Conservation (phyloP, 2,329 filamentous ascomycete genomes). For the Rosellinia necatrix region DNA sequence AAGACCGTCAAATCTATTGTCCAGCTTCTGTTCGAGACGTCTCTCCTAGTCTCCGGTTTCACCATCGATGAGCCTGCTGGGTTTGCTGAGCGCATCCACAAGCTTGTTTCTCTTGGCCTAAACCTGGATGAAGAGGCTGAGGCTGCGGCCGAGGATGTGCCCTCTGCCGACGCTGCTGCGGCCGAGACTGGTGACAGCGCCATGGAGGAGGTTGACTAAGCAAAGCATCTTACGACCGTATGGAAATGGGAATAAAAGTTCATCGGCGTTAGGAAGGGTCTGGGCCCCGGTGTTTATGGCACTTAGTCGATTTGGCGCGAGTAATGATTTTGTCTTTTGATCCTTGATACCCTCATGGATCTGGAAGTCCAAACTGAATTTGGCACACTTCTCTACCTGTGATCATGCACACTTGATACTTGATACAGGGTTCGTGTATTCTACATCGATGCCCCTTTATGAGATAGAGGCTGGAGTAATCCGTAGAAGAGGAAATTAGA, state of each 20-base stretch:
- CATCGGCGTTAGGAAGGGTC: slow-evolving; percentile 48
- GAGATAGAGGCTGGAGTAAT: slow-evolving; percentile 40
- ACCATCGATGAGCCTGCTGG: slow-evolving; percentile 98
- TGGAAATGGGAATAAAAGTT: slow-evolving; percentile 47
- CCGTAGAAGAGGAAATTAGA: slow-evolving; percentile 37
- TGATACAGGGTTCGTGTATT: slow-evolving; percentile 39
- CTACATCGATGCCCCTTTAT: slow-evolving; percentile 39
- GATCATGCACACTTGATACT: slow-evolving; percentile 20
- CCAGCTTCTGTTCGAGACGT: slow-evolving; percentile 98
- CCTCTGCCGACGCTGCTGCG: slow-evolving; percentile 62
- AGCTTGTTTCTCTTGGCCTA: slow-evolving; percentile 95
- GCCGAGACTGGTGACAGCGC: slow-evolving; percentile 81
- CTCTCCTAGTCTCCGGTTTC: slow-evolving; percentile 97
- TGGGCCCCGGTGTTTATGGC: slow-evolving; percentile 43
- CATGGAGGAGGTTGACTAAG: slow-evolving; percentile 99
- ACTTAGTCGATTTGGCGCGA: slow-evolving; percentile 36
- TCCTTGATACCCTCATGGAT: slow-evolving; percentile 40
- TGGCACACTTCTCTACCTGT: slow-evolving; percentile 26
- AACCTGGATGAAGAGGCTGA: slow-evolving; percentile 95
- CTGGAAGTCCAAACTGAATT: slow-evolving; percentile 20
- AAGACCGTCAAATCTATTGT: slow-evolving; percentile 99
- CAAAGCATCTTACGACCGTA: slow-evolving; percentile 39
- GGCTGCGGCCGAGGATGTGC: slow-evolving; percentile 70
- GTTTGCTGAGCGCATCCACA: slow-evolving; percentile 99
- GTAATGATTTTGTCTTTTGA: slow-evolving; percentile 36